Conservation (phyloP, 352 stramenopile species). For the Pythium phragmitis region DNA sequence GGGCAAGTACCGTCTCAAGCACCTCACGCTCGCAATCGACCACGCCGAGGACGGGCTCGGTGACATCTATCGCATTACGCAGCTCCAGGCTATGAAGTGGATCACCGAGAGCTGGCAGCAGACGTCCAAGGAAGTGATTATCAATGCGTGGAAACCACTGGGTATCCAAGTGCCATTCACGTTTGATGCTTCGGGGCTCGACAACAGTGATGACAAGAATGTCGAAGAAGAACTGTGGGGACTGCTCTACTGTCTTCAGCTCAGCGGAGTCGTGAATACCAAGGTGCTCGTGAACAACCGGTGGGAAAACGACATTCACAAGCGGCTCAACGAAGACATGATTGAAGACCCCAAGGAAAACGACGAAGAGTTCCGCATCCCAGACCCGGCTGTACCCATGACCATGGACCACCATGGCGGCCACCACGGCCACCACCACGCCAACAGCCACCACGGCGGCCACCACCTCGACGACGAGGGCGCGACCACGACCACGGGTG, state of each 20-base stretch:
- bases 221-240: slow-evolving; percentile 86
- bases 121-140: slow-evolving; percentile 72
- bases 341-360: slow-evolving; percentile 83
- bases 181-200: slow-evolving; percentile 53
- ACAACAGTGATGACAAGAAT: slow-evolving; percentile 74
- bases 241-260: slow-evolving; percentile 81
- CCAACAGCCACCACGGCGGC: slow-evolving; percentile 15
- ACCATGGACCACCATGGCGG: slow-evolving; percentile 23
- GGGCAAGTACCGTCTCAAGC: slow-evolving; percentile 84
- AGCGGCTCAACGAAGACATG: slow-evolving; percentile 87
- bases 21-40: slow-evolving; percentile 82
- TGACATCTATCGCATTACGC: slow-evolving; percentile 80
- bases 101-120: slow-evolving; percentile 84
- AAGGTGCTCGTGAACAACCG: slow-evolving; percentile 88
- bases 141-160: slow-evolving; percentile 77
- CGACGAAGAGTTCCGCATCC: slow-evolving; percentile 79
- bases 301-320: slow-evolving; percentile 89
- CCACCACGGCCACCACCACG: slow-evolving; percentile 26
- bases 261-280: slow-evolving; percentile 83
- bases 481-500: slow-evolving; percentile 26
- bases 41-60: slow-evolving; percentile 74
- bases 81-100: slow-evolving; percentile 87
- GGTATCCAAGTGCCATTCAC: slow-evolving; percentile 60
- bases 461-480: slow-evolving; percentile 36
- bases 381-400: slow-evolving; percentile 41